Evolutionary conservation across 2,329 filamentous ascomycete species (phyloP).

Genomic region (Ceratocystis cubensis): DNA sequence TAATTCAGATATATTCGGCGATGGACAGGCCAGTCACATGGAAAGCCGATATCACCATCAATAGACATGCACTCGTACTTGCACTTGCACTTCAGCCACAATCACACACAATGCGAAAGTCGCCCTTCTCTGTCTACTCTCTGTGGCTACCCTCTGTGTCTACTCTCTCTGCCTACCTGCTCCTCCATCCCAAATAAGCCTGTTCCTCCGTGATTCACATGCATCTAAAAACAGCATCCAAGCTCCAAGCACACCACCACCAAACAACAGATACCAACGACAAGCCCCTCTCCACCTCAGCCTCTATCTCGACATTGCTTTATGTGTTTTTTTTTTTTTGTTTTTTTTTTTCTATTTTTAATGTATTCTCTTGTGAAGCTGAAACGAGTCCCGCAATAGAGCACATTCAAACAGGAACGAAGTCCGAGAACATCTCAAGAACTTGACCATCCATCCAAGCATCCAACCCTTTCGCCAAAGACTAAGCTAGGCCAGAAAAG

Average conservation of each 20-base stretch:
- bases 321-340: neutral
- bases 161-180: neutral
- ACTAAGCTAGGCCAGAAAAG: neutral
- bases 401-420: neutral
- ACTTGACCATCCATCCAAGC: neutral
- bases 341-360: neutral
- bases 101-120: neutral
- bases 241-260: neutral
- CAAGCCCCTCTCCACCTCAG: neutral
- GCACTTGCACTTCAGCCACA: no score
- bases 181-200: neutral
- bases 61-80: no score
- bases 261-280: neutral
- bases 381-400: slow-evolving; percentile 2
- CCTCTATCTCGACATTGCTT: neutral
- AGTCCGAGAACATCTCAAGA: slow-evolving; percentile 1
- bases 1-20: no score
- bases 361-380: neutral
- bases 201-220: slow-evolving; percentile 9
- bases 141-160: neutral
- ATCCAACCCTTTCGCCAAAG: neutral
- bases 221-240: slow-evolving; percentile 7
- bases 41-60: no score
- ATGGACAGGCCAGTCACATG: no score
- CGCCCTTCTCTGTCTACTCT: neutral